Evolutionary conservation across 176 grass and related monocot genomes (phyloP).

Genomic region (Sorghum bicolor): Sorghum_bicolor_NCBIv3 NC_012874.2:55624001-55624500

Average conservation of each 20-base stretch:
- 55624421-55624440: not conserved
- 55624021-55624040: constrained; percentile 89
- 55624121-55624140: constrained; percentile 97
- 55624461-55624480: constrained; percentile 84
- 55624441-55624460: constrained; percentile 29
- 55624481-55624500: constrained; percentile 98
- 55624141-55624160: constrained; percentile 68
- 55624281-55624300: constrained; percentile 72
- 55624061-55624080: constrained; percentile 78
- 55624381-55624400: constrained; percentile 21
- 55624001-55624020: constrained; percentile 89
- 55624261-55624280: constrained; percentile 89
- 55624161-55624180: constrained; percentile 1
- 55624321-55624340: constrained; percentile 98
- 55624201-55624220: constrained; percentile 6
- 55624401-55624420: not conserved
- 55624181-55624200: constrained; percentile 25
- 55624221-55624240: constrained; percentile 70
- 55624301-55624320: constrained; percentile 76
- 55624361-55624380: constrained; percentile 98
- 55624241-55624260: constrained; percentile 76
- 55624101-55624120: constrained; percentile 96
- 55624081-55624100: constrained; percentile 87
- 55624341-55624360: constrained; percentile 96
- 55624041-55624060: constrained; percentile 93